Evolutionary conservation across 2,329 filamentous ascomycete genomes (phyloP).

Genomic region (Grosmannia serpens): DNA sequence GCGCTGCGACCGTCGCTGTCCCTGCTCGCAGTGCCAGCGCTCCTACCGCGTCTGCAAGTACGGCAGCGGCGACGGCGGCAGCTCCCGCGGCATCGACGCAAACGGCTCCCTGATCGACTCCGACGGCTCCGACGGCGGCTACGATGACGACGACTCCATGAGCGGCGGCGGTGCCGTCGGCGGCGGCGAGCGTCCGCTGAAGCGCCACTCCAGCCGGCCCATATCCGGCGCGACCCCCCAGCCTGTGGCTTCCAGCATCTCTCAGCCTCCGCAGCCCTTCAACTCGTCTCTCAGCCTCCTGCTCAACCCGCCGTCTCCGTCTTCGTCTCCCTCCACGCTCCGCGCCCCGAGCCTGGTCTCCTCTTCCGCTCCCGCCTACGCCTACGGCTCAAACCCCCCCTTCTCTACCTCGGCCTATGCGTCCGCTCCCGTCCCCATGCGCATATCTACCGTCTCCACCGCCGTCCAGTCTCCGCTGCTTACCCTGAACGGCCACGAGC

Average conservation of each 20-base stretch:
- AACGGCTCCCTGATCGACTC: not conserved
- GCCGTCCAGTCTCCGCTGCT: constrained; percentile 5
- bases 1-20: constrained; percentile 42
- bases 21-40: constrained; percentile 47
- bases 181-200: constrained; percentile 22
- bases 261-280: constrained; percentile 2
- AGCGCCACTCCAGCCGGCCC: constrained; percentile 20
- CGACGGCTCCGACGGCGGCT: constrained; percentile 15
- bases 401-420: not conserved
- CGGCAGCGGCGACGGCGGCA: constrained; percentile 32
- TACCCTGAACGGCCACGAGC: constrained; percentile 17
- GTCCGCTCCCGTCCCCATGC: not conserved
- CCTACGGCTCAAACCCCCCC: not conserved
- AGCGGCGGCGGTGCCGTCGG: constrained; percentile 1
- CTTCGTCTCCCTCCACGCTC: constrained; percentile 1
- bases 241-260: constrained; percentile 15
- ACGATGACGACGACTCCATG: constrained; percentile 11
- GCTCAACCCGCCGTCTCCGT: constrained; percentile 9
- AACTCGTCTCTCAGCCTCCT: constrained; percentile 12
- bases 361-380: not conserved
- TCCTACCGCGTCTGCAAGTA: constrained; percentile 43
- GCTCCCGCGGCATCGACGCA: constrained; percentile 2
- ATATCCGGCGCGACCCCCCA: not conserved
- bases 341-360: not conserved
- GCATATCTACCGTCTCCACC: not conserved